Percentiles rank a stretch among this genome's conserved stretches.
phyloP scores from a whole-genome alignment of 106 monocot genomes.

The Acorus calamus region DNA sequence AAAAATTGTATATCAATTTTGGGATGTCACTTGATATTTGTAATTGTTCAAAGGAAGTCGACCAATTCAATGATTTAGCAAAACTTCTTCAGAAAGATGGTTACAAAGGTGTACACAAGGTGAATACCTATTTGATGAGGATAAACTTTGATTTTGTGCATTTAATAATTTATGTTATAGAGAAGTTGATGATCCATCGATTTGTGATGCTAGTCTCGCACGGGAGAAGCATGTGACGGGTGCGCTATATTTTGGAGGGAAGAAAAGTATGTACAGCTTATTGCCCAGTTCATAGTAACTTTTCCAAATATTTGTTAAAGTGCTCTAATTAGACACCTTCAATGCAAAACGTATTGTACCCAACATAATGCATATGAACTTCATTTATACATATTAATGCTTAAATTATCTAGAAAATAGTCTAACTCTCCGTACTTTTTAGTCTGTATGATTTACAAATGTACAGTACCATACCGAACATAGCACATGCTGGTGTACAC shows the following conservation, averaged over 20 bases:
- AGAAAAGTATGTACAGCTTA: conserved; percentile 25
- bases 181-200: no score
- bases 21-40: background rate
- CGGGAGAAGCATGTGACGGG: conserved; percentile 51
- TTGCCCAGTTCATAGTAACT: no score
- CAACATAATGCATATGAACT: no score
- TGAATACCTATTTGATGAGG: background rate
- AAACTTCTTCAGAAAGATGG: conserved; percentile 41
- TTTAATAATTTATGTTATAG: background rate
- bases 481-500: no score
- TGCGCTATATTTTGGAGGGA: conserved; percentile 65
- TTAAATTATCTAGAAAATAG: no score
- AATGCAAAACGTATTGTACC: no score
- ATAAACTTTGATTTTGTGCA: background rate
- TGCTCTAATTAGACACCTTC: no score
- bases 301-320: no score
- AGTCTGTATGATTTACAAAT: no score
- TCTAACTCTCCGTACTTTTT: no score
- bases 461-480: no score
- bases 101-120: conserved; percentile 49
- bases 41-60: conserved; percentile 41
- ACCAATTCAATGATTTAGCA: conserved; percentile 44
- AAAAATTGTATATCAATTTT: background rate
- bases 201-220: conserved; percentile 22
- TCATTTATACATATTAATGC: no score